Conservation (phyloP, 2,329 filamentous ascomycete genomes). For the Hymenoscyphus albidus region DNA sequence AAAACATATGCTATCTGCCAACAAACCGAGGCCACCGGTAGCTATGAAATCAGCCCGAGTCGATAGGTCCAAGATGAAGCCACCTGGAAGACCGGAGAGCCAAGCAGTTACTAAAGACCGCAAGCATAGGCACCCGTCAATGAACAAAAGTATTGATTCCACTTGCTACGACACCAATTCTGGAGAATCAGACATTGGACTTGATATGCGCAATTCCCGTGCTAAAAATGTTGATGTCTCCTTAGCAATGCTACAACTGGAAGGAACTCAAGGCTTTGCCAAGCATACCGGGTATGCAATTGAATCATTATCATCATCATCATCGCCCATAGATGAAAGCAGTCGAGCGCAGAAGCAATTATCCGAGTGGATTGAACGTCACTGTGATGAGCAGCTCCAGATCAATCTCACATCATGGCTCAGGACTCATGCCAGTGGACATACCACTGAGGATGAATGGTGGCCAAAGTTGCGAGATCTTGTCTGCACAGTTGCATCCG, state of each 20-base stretch:
- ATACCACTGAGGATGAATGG: neutral
- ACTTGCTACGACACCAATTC: neutral
- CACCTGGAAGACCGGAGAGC: neutral
- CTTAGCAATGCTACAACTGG: neutral
- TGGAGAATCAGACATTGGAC: neutral
- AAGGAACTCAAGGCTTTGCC: neutral
- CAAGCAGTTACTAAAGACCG: neutral
- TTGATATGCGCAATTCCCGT: neutral
- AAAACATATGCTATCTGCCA: neutral
- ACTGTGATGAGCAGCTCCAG: neutral
- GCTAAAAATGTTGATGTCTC: neutral
- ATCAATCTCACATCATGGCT: neutral
- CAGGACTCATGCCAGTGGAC: neutral
- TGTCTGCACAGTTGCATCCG: neutral
- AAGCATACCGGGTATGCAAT: neutral
- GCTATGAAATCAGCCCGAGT: conserved; percentile 2
- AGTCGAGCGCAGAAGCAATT: neutral
- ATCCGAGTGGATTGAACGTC: neutral
- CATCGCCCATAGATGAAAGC: neutral
- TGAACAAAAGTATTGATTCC: neutral
- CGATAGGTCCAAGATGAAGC: neutral
- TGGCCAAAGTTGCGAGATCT: neutral
- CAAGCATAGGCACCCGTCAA: neutral
- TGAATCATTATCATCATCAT: neutral
- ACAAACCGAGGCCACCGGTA: neutral